Evolutionary conservation across 2,329 filamentous ascomycete species (phyloP), one percentile per base, ranked within the genome.

Genomic region (Botrytis aclada): DNA sequence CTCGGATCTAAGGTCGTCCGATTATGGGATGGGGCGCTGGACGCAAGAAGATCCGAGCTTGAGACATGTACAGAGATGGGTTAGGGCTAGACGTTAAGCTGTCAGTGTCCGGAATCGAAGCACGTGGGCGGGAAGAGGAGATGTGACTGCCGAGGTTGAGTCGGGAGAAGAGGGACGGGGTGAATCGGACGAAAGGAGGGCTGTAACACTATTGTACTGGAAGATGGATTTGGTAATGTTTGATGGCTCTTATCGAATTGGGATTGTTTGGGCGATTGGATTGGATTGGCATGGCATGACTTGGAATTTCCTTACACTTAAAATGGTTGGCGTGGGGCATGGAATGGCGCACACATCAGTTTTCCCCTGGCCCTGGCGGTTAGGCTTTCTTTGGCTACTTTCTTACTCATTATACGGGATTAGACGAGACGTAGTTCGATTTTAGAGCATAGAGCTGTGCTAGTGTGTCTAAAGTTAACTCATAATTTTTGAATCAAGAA

Each of bases 21-120:
- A 91, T 78, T 81, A 85, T 39, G 79, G 81, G 72, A 84, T 87
- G 81, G 87, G 87, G 78, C 87, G 88, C 82, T 91, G 89, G 89
- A 89, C 85, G 77, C 84, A 82, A 75, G 89, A 91, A 78, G 89
- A 91, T 78, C 89, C 89, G 3, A 87, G 85, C 76, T 82, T 90
- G 70, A 83, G 86, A 71, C 83, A 84, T 66, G 86, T 90, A 73
- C 84, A 87, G 79, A 85, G 87, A 80, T 91, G 89, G 89, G 81
- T 90, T 70, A 84, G 86, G 72, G 83, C 83, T 54, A 77, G 79
- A 71, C 77, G 76, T 63, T 80, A 73, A 77, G 45, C 34, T n/a
- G 34, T 56, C 34, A 39, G 47, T 20, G 47, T 41, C 41, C 32
- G 47, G 34, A 29, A 39, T 67, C 0, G 34, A 54, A 54, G 8